Evolutionary conservation across 495 filamentous ascomycete species (phyloP).

Genomic region (Alectoria sarmentosa): DNA sequence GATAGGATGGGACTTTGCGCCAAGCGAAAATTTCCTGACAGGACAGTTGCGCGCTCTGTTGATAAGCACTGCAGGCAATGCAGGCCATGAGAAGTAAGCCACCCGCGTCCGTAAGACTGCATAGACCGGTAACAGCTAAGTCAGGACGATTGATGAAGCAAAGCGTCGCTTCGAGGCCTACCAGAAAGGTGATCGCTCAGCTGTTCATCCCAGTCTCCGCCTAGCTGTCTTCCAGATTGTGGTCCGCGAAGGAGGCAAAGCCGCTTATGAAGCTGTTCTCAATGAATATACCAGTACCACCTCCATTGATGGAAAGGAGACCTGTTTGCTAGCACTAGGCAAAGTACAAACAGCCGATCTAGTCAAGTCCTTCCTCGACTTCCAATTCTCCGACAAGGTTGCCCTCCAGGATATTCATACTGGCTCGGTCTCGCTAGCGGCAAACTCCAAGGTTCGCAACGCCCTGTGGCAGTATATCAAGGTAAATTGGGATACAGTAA

Average conservation of each 20-base stretch:
- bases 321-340: conserved; percentile 68
- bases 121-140: conserved; percentile 26
- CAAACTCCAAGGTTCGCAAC: conserved; percentile 60
- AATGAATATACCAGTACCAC: conserved; percentile 73
- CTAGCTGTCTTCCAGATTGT: conserved; percentile 70
- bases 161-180: conserved; percentile 68
- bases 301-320: conserved; percentile 84
- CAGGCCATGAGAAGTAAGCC: conserved; percentile 62
- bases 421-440: conserved; percentile 61
- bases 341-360: conserved; percentile 62
- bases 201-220: conserved; percentile 75
- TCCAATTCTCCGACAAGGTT: conserved; percentile 72
- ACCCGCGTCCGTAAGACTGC: not conserved
- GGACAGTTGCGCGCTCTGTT: conserved; percentile 74
- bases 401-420: conserved; percentile 80
- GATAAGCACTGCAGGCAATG: conserved; percentile 63
- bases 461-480: conserved; percentile 80
- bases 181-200: conserved; percentile 55
- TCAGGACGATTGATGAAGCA: conserved; percentile 61
- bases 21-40: conserved; percentile 73
- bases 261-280: conserved; percentile 67
- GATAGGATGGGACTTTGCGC: conserved; percentile 75
- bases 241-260: conserved; percentile 57
- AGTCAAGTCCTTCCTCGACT: conserved; percentile 62
- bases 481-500: conserved; percentile 64